phyloP scores from a whole-genome alignment of 2,329 filamentous ascomycete genomes.

The Bipolaris gigantea region DNA sequence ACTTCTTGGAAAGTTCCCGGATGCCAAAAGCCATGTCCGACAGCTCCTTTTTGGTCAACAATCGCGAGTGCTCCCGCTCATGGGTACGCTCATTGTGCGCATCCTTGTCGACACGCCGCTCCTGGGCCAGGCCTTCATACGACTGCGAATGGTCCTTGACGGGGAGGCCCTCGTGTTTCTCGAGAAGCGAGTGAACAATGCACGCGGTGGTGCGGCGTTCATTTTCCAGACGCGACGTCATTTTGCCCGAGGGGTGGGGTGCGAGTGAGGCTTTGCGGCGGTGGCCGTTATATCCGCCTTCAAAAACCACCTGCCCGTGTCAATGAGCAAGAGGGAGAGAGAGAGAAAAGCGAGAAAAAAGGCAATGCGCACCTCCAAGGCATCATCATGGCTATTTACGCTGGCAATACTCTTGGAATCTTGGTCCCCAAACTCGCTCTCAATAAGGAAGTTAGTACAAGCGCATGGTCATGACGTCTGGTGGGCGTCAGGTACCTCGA shows the following conservation, averaged over 20 bases:
- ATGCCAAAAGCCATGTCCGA: constrained; percentile 98
- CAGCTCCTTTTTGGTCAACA: constrained; percentile 91
- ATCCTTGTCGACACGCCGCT: constrained; percentile 50
- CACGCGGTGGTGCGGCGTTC: constrained; percentile 55
- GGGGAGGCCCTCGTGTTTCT: constrained; percentile 46
- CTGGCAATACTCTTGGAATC: constrained; percentile 34
- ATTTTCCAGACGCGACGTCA: constrained; percentile 41
- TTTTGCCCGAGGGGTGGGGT: constrained; percentile 34
- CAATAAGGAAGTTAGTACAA: constrained; percentile 42
- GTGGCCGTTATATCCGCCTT: constrained; percentile 51
- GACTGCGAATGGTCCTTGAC: constrained; percentile 27
- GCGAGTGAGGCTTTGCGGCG: constrained; percentile 65
- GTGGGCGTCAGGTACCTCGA: constrained; percentile 30
- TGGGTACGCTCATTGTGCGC: constrained; percentile 38
- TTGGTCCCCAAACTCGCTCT: constrained; percentile 33
- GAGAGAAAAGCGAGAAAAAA: not conserved
- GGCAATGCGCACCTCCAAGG: constrained; percentile 44
- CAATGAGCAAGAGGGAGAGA: not conserved
- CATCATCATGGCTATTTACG: constrained; percentile 43
- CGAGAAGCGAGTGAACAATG: constrained; percentile 63
- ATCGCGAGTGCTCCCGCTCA: constrained; percentile 61
- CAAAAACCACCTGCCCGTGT: constrained; percentile 58
- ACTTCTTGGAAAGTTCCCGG: constrained; percentile 80
- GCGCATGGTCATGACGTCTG: constrained; percentile 25
- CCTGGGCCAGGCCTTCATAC: constrained; percentile 40